Evolutionary conservation across 2,329 filamentous ascomycete species (phyloP), one percentile per base, ranked within the genome.

Genomic region (Sclerotinia borealis): DNA sequence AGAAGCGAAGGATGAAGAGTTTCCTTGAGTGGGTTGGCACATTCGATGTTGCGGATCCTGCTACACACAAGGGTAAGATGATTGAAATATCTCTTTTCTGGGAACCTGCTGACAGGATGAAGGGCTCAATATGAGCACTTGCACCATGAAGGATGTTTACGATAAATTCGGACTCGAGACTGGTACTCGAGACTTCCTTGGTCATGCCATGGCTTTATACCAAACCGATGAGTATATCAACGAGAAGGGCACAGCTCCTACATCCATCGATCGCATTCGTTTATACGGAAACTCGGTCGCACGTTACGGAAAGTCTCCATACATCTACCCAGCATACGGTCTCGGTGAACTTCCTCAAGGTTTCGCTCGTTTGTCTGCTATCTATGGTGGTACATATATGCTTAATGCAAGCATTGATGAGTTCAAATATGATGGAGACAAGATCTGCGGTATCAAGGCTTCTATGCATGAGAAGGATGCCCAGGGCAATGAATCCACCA

Each of bases 381-480:
- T 99, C 79, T 98, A 99, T 76, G 95, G 95, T 69, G 95, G 95
- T 71, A 99, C 95, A 58, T 99, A 99, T 81, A 99, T 99, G 93
- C 88, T 99, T 74, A 98, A 98, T 83, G 96, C 95, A 71, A 87
- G 87, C 70, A 85, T 99, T 63, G 90, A 98, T 68, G 95, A 99
- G 81, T 80, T 99, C 69, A 77, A 90, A 66, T 96, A 95, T 75
- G 91, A 96, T 64, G 85, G 82, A 63, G 85, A 84, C 75, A 96
- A 96, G 83, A 91, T 93, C n/a, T 84, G 86, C 19, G 95, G 95
- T 63, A 98, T 99, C 81, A 96, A 96, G 82, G 95, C 95, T 58
- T 97, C 95, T 71, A 98, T 98, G 93, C 75, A 91, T 91, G 76
- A 86, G 88, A 66, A 90, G 92, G 65, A 91, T 92, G 45, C 37